Conservation (phyloP, 345 rosid genomes). For the Eucalyptus pauciflora region DNA sequence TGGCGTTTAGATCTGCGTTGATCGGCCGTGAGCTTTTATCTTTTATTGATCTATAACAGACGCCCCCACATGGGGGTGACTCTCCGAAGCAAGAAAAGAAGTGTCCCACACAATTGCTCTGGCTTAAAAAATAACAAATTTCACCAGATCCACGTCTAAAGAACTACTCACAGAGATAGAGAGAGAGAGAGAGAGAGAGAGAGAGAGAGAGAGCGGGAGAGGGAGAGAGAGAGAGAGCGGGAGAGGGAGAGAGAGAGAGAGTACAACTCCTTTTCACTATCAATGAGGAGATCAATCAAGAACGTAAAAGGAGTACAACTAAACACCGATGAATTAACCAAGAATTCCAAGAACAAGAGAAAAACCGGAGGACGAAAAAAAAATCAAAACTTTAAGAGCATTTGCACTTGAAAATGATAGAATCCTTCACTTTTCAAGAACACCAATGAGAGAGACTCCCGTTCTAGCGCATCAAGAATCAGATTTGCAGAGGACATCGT, state of each 20-base stretch:
- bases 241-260: neutral
- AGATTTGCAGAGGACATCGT: neutral
- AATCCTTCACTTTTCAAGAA: neutral
- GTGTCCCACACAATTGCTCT: neutral
- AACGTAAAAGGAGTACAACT: neutral
- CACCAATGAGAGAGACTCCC: neutral
- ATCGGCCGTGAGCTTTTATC: neutral
- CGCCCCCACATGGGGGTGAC: neutral
- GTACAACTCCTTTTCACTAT: neutral
- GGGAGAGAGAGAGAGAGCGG: accelerated
- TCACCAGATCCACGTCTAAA: neutral
- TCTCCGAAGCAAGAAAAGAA: neutral
- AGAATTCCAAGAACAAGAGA: neutral
- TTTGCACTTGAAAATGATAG: neutral
- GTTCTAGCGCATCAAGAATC: neutral
- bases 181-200: neutral
- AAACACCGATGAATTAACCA: neutral
- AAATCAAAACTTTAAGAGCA: neutral
- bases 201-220: neutral
- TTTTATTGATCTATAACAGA: neutral
- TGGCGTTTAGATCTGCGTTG: neutral
- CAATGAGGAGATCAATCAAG: neutral
- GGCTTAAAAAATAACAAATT: neutral
- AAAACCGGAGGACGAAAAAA: neutral
- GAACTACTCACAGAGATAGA: neutral